phyloP scores from a whole-genome alignment of 352 stramenopile species.

The Phytopythium oedochilum region DNA sequence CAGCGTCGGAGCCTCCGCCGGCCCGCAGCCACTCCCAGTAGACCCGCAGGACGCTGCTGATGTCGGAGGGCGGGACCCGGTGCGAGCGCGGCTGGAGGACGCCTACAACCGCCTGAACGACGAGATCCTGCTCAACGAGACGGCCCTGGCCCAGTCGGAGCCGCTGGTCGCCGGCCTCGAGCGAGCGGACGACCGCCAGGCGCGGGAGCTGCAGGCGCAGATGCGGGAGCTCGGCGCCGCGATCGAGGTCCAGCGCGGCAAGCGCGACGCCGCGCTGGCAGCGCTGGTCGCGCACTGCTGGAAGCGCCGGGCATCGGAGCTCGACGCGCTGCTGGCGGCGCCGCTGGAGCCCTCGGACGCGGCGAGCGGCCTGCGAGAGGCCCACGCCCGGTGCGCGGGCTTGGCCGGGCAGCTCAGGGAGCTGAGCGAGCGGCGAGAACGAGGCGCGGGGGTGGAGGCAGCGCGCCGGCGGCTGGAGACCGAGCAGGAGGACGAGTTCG shows the following conservation, averaged over 20 bases:
- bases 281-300: conserved; percentile 32
- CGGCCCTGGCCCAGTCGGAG: conserved; percentile 20
- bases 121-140: conserved; percentile 38
- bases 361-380: conserved; percentile 1
- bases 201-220: conserved; percentile 25
- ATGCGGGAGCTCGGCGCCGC: conserved; percentile 27
- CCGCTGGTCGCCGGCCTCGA: conserved; percentile 16
- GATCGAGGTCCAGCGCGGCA: conserved; percentile 26
- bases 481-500: conserved; percentile 1
- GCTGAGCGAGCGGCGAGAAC: neutral
- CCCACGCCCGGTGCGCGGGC: conserved; percentile 9
- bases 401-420: conserved; percentile 7
- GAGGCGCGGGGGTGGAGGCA: neutral
- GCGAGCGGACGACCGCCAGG: conserved; percentile 16
- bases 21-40: neutral
- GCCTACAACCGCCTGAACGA: conserved; percentile 34
- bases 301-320: conserved; percentile 1
- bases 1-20: neutral
- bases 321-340: conserved; percentile 2
- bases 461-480: neutral
- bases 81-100: conserved; percentile 10
- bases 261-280: conserved; percentile 34
- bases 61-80: conserved; percentile 1
- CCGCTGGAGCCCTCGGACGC: conserved; percentile 3
- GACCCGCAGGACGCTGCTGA: neutral